A percentile compares a stretch with the other conserved stretches of the same genome.
Evolutionary conservation across 352 stramenopile genomes (phyloP).

Genomic region (Phytophthora syringae): DNA sequence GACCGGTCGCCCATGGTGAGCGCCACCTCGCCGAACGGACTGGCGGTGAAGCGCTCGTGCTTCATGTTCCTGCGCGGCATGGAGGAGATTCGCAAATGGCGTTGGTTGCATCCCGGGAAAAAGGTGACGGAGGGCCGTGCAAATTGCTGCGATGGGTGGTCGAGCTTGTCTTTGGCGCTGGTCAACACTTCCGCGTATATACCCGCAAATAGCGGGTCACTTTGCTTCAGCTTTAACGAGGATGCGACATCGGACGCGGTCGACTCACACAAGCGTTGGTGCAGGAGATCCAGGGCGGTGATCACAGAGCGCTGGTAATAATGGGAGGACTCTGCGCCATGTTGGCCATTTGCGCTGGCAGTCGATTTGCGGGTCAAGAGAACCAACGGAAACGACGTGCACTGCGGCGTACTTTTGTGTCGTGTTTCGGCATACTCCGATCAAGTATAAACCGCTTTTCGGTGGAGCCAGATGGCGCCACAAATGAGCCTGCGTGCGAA

Average conservation of each 20-base stretch:
- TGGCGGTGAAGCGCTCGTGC: constrained; percentile 30
- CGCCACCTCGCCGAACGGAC: constrained; percentile 31
- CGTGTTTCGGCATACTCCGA: too few species aligned
- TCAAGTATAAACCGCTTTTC: constrained; percentile 20
- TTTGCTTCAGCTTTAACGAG: constrained; percentile 27
- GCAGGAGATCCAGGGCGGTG: too few species aligned
- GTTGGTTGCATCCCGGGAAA: constrained; percentile 17
- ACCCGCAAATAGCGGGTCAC: too few species aligned
- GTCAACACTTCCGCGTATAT: too few species aligned
- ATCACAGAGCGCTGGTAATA: constrained; percentile 10
- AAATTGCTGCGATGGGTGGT: constrained; percentile 23
- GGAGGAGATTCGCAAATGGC: constrained; percentile 29
- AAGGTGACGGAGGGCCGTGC: constrained; percentile 14
- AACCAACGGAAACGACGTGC: background rate
- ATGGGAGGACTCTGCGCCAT: constrained; percentile 20
- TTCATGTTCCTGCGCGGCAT: constrained; percentile 1
- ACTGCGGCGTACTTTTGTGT: too few species aligned
- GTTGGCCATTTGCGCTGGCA: too few species aligned
- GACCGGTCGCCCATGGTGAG: constrained; percentile 33
- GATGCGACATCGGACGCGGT: constrained; percentile 2
- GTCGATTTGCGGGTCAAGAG: background rate
- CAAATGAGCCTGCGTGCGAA: background rate
- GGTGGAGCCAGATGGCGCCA: constrained; percentile 1
- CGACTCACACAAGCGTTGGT: too few species aligned
- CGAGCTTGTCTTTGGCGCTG: constrained; percentile 30